Percentiles rank a stretch among this genome's conserved stretches.
phyloP scores from a whole-genome alignment of 75 land plant species.

The Sequoiadendron giganteum region DNA sequence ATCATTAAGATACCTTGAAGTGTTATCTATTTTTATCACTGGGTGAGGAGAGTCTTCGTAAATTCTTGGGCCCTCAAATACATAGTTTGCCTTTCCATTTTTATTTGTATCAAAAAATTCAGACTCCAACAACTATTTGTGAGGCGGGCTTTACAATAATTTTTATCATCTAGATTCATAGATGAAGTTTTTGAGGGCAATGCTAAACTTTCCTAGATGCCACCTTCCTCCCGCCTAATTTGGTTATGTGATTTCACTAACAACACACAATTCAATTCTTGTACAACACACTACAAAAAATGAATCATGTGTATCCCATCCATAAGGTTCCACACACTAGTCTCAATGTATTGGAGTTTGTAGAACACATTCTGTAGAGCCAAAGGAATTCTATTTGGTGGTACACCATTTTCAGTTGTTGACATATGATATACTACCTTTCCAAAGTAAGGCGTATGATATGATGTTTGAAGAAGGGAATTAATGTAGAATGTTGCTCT shows the following conservation, averaged over 20 bases:
- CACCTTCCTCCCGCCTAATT: too few relatives aligned
- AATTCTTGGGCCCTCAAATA: background rate
- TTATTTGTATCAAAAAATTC: too few relatives aligned
- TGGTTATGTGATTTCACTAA: slow-evolving; percentile 30
- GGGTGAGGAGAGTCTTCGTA: background rate
- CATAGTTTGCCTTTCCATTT: background rate
- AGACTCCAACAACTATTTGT: too few relatives aligned
- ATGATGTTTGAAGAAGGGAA: slow-evolving; percentile 80
- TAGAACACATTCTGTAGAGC: slow-evolving; percentile 49
- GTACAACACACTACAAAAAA: slow-evolving; percentile 65
- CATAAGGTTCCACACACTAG: slow-evolving; percentile 61
- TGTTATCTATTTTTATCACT: slow-evolving; percentile 8
- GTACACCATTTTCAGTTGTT: slow-evolving; percentile 54
- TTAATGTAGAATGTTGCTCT: slow-evolving; percentile 90
- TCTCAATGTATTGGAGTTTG: slow-evolving; percentile 70
- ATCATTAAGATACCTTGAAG: background rate
- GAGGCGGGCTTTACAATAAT: too few relatives aligned
- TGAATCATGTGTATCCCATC: slow-evolving; percentile 57
- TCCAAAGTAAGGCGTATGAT: slow-evolving; percentile 89
- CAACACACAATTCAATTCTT: slow-evolving; percentile 66
- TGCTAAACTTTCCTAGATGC: too few relatives aligned
- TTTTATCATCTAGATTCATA: too few relatives aligned
- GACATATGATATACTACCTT: slow-evolving; percentile 79
- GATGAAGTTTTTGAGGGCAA: too few relatives aligned
- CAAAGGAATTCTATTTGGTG: slow-evolving; percentile 47